Conservation (phyloP, 208 protist genomes). For the Endotrypanum monterogeii region DNA sequence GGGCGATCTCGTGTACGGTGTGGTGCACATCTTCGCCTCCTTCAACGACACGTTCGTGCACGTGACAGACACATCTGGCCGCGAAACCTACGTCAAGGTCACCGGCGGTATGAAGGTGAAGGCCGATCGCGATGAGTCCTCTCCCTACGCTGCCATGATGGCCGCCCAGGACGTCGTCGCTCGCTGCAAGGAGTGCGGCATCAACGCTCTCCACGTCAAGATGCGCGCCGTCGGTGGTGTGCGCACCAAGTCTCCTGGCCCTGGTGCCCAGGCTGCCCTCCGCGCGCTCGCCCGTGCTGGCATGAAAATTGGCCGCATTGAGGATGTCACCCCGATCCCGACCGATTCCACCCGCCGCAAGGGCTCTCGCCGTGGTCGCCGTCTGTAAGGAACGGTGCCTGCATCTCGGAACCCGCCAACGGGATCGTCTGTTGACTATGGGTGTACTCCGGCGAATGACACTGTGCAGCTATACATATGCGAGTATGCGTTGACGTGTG, state of each 20-base stretch:
- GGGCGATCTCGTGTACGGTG: constrained; percentile 96
- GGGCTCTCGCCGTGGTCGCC: constrained; percentile 98
- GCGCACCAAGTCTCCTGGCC: constrained; percentile 98
- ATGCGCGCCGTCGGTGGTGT: constrained; percentile 99
- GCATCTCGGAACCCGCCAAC: background rate
- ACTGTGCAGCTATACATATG: too few relatives aligned
- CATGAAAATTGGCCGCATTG: constrained; percentile 99
- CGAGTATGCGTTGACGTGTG: background rate
- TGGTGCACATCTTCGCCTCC: constrained; percentile 98
- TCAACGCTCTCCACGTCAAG: constrained; percentile 99
- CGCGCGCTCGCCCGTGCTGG: constrained; percentile 99
- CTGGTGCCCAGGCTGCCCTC: constrained; percentile 99
- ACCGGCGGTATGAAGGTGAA: constrained; percentile 99
- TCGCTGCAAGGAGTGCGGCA: constrained; percentile 97
- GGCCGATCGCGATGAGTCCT: constrained; percentile 99
- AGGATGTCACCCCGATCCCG: constrained; percentile 99
- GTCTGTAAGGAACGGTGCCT: constrained; percentile 84
- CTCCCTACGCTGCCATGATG: constrained; percentile 99
- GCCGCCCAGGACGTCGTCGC: constrained; percentile 99
- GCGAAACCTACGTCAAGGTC: constrained; percentile 98
- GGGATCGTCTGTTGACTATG: background rate
- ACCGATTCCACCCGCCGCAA: constrained; percentile 99
- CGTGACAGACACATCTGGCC: constrained; percentile 99
- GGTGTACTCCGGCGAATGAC: background rate
- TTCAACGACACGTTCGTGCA: constrained; percentile 99